These are phyloP conservation scores for Hortaea werneckii DNA, from an alignment of 2,329 filamentous ascomycete species.

Conservation along the genomic window DNA sequence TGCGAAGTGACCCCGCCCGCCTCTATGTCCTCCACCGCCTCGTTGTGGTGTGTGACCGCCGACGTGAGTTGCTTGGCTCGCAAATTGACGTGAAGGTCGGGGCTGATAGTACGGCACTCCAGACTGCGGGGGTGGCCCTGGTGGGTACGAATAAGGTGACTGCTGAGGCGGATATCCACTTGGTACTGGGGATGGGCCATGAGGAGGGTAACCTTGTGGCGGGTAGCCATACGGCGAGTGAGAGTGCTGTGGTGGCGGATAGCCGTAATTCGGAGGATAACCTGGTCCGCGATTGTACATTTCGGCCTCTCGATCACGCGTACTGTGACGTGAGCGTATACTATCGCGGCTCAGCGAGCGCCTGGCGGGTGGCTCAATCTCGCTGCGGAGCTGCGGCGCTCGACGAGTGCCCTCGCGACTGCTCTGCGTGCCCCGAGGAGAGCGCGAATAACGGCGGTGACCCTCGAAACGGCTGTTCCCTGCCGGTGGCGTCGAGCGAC, in stretches of 20 bases:
- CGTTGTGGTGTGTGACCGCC: constrained; percentile 15
- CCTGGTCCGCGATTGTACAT: constrained; percentile 24
- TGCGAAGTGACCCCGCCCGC: constrained; percentile 49
- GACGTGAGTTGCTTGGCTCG: constrained; percentile 12
- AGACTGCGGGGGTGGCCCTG: constrained; percentile 30
- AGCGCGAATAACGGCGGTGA: constrained; percentile 9
- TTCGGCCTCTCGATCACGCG: constrained; percentile 12
- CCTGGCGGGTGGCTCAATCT: neutral
- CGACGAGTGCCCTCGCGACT: constrained; percentile 12
- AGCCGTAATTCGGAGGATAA: constrained; percentile 19
- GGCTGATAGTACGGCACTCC: constrained; percentile 21
- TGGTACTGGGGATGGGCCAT: constrained; percentile 32
- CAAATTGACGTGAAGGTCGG: constrained; percentile 32
- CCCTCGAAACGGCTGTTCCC: neutral
- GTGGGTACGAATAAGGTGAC: constrained; percentile 50
- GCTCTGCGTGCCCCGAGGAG: constrained; percentile 6
- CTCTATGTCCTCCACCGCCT: constrained; percentile 35
- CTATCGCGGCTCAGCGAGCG: constrained; percentile 18
- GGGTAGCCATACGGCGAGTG: constrained; percentile 53
- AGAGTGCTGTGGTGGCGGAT: constrained; percentile 36
- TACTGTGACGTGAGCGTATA: constrained; percentile 8
- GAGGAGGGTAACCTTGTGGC: constrained; percentile 22
- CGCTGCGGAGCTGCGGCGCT: constrained; percentile 12
- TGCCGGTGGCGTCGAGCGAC: neutral
- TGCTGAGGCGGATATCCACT: constrained; percentile 52